These are phyloP conservation scores for Ottelia alismoides DNA, from an alignment of 106 monocot genomes.

Conservation along the genomic window DNA sequence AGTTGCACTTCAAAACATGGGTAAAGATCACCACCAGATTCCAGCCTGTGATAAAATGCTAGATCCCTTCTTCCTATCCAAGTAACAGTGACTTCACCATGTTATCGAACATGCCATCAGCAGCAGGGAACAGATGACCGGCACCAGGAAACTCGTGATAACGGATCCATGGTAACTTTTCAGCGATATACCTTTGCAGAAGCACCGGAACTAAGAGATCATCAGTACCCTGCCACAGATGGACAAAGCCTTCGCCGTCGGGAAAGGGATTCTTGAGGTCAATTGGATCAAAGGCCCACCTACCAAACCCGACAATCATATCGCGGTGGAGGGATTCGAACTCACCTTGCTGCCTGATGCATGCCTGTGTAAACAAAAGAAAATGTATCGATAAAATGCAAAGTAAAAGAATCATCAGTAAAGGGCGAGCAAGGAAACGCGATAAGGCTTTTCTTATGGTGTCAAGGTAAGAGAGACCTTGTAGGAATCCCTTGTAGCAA, in stretches of 20 bases:
- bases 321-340: no score
- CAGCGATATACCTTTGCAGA: slow-evolving; percentile 21
- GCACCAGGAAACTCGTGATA: slow-evolving; percentile 42
- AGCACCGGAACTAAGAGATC: slow-evolving; percentile 30
- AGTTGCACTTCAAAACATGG: no score
- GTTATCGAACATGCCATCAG: slow-evolving; percentile 23
- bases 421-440: no score
- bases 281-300: slow-evolving; percentile 67
- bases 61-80: no score
- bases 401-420: no score
- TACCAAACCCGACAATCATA: no score
- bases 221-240: slow-evolving; percentile 58
- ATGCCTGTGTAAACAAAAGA: slow-evolving; percentile 35
- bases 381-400: slow-evolving; percentile 13
- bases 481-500: no score
- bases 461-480: no score
- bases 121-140: slow-evolving; percentile 34
- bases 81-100: slow-evolving; percentile 33
- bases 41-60: no score
- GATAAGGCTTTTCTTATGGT: no score
- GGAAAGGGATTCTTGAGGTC: slow-evolving; percentile 41
- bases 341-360: slow-evolving; percentile 37
- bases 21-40: no score
- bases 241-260: slow-evolving; percentile 25
- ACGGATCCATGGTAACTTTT: no score